These are phyloP conservation scores for slime mould (Dictyostelium discoideum) DNA, from an alignment of 78 protist genomes.

Conservation along the genomic window DNA sequence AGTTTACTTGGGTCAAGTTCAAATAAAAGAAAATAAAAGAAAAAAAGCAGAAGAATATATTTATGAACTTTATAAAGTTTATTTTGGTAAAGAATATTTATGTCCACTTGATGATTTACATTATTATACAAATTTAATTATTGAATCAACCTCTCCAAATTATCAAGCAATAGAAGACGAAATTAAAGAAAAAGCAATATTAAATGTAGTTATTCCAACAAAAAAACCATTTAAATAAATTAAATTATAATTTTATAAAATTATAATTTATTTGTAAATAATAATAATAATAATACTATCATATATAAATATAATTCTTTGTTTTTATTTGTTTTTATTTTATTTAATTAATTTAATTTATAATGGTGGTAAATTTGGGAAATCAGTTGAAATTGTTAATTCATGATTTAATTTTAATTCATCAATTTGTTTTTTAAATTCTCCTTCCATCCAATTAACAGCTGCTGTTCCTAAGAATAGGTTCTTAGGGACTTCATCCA, in stretches of 20 bases:
- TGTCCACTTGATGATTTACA: slow-evolving; percentile 54
- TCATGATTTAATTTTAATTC: not conserved
- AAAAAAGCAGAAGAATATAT: slow-evolving; percentile 61
- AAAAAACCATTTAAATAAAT: slow-evolving; percentile 41
- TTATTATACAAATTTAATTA: slow-evolving; percentile 15
- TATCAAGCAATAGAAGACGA: slow-evolving; percentile 69
- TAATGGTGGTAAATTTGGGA: not conserved
- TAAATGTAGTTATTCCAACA: slow-evolving; percentile 22
- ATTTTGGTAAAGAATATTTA: slow-evolving; percentile 49
- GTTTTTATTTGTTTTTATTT: not conserved
- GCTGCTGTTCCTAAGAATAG: not conserved
- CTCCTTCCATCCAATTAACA: not conserved
- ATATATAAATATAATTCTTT: no score
- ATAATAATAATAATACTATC: not conserved
- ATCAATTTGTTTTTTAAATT: not conserved
- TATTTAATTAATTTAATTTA: not conserved
- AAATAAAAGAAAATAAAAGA: slow-evolving; percentile 48
- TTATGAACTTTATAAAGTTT: slow-evolving; percentile 62
- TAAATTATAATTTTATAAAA: not conserved
- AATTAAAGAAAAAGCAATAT: slow-evolving; percentile 65
- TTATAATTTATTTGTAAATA: not conserved
- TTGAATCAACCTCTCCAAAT: slow-evolving; percentile 30
- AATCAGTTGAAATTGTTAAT: not conserved
- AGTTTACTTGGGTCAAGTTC: not conserved
- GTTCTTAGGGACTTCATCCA: not conserved